A percentile compares a stretch with the other conserved stretches of the same genome.
Conservation (phyloP, 306 rosid species). For the Rubus parviflorus region DNA sequence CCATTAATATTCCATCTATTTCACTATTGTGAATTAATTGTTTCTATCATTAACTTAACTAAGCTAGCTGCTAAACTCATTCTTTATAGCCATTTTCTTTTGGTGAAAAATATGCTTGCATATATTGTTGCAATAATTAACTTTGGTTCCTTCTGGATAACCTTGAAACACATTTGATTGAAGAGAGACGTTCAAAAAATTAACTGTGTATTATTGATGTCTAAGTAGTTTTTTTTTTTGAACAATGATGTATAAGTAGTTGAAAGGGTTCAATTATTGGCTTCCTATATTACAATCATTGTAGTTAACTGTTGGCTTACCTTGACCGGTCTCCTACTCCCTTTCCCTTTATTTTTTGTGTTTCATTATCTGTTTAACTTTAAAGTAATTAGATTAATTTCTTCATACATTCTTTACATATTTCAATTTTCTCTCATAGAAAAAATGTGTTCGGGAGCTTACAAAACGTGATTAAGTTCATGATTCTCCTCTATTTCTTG, state of each 20-base stretch:
- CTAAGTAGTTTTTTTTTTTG: conserved; percentile 31
- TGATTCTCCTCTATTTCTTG: not conserved
- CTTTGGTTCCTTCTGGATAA: not conserved
- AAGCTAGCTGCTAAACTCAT: not conserved
- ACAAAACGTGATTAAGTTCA: not conserved
- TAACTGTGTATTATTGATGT: conserved; percentile 48
- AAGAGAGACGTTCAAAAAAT: conserved; percentile 9
- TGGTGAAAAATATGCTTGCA: not conserved
- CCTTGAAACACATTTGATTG: not conserved
- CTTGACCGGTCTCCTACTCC: conserved; percentile 40
- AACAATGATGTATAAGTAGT: conserved; percentile 42
- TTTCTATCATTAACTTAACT: not conserved
- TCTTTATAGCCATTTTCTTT: not conserved
- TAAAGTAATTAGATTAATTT: not conserved
- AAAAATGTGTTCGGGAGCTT: not conserved
- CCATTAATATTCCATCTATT: not conserved
- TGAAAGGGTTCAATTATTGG: conserved; percentile 64
- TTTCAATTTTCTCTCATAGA: not conserved
- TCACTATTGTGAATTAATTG: not conserved
- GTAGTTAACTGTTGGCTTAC: conserved; percentile 50
- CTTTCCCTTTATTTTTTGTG: conserved; percentile 21
- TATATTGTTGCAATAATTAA: not conserved
- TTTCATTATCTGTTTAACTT: not conserved
- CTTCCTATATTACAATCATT: conserved; percentile 53
- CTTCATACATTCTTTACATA: not conserved